Evolutionary conservation across 2,329 filamentous ascomycete species (phyloP).

Genomic region (Trichoderma koningiopsis): DNA sequence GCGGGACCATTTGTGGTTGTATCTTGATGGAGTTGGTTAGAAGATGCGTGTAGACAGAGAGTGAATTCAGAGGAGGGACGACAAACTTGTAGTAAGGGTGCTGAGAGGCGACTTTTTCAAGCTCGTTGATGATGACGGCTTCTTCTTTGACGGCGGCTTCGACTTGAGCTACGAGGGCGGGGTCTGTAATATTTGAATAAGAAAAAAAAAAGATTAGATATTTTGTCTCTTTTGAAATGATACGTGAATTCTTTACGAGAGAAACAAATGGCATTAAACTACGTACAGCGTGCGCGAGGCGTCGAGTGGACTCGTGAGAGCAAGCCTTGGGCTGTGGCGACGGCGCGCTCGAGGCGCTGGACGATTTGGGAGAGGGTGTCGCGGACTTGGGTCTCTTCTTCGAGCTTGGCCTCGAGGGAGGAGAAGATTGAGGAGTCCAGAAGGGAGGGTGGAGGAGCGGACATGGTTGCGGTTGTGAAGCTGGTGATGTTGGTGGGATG

Average conservation of each 20-base stretch:
- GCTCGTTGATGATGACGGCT: slow-evolving; percentile 67
- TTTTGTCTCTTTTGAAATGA: too few relatives aligned
- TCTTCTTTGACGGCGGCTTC: slow-evolving; percentile 73
- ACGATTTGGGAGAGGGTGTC: slow-evolving; percentile 83
- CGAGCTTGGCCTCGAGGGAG: slow-evolving; percentile 83
- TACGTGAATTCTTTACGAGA: not conserved
- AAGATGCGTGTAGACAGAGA: not conserved
- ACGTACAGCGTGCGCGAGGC: slow-evolving; percentile 58
- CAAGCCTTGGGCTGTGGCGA: slow-evolving; percentile 76
- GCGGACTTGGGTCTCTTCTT: slow-evolving; percentile 79
- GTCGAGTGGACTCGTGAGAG: slow-evolving; percentile 91
- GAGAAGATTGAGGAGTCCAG: slow-evolving; percentile 84
- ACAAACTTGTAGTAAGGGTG: slow-evolving; percentile 92
- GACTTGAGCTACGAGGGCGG: slow-evolving; percentile 68
- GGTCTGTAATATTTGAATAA: slow-evolving; percentile 47
- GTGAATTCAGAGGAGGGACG: not conserved
- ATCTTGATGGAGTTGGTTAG: slow-evolving; percentile 44
- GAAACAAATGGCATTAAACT: not conserved
- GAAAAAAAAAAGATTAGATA: not conserved
- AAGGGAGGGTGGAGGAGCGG: slow-evolving; percentile 36
- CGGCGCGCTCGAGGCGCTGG: slow-evolving; percentile 80
- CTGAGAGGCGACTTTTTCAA: slow-evolving; percentile 74
- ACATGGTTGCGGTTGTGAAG: slow-evolving; percentile 32
- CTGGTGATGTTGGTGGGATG: not conserved
- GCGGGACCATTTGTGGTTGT: slow-evolving; percentile 84